phyloP scores from a whole-genome alignment of 495 filamentous ascomycete species.

The Pseudomonodictys pantanalensis region DNA sequence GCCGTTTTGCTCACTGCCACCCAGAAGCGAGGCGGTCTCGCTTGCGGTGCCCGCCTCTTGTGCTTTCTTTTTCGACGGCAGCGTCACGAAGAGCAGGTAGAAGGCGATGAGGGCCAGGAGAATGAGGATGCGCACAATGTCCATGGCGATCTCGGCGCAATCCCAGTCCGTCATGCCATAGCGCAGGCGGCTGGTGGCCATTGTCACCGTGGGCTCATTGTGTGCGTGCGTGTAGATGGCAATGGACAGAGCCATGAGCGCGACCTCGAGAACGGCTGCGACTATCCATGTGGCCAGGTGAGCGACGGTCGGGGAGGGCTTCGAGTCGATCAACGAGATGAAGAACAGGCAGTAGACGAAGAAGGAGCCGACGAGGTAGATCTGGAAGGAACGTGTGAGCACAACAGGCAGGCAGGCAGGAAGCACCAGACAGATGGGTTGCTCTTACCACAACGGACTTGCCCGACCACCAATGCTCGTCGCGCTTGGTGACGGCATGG shows the following conservation, averaged over 20 bases:
- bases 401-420: too few relatives aligned
- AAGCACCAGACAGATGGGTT: background rate
- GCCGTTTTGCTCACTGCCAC: constrained; percentile 40
- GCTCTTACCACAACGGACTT: constrained; percentile 74
- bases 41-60: constrained; percentile 41
- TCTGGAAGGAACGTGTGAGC: constrained; percentile 43
- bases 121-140: constrained; percentile 58
- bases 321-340: constrained; percentile 76
- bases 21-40: constrained; percentile 53
- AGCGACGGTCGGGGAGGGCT: constrained; percentile 66
- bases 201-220: constrained; percentile 57
- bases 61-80: constrained; percentile 33
- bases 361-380: constrained; percentile 76
- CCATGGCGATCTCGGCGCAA: constrained; percentile 56
- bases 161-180: constrained; percentile 63
- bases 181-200: constrained; percentile 44
- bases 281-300: constrained; percentile 74
- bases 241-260: constrained; percentile 63
- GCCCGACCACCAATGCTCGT: constrained; percentile 87
- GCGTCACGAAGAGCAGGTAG: constrained; percentile 56
- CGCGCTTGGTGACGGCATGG: constrained; percentile 65
- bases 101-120: constrained; percentile 57
- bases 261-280: constrained; percentile 62
- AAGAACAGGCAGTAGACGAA: constrained; percentile 70
- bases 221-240: constrained; percentile 59